Percentiles rank a stretch among this genome's conserved stretches.
phyloP scores from a whole-genome alignment of 441 rosid genomes.

The Lepidium campestre region DNA sequence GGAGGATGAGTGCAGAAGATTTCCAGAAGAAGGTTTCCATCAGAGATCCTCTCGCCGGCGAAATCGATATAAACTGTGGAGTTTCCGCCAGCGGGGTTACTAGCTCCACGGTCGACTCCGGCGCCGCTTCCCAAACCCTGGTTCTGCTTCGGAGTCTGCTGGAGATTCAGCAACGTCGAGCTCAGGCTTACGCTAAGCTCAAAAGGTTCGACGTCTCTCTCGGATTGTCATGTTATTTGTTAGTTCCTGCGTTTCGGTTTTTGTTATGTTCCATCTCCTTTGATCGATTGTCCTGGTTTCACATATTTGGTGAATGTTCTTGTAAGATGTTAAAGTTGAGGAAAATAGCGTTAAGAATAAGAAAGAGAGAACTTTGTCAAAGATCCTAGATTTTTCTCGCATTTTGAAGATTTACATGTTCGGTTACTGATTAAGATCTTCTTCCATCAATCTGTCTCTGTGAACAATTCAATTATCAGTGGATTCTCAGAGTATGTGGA shows the following conservation, averaged over 20 bases:
- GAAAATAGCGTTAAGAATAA: not conserved
- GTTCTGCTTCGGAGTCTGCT: slow-evolving; percentile 58
- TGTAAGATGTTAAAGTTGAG: not conserved
- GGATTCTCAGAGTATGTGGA: slow-evolving; percentile 74
- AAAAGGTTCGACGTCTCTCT: slow-evolving; percentile 31
- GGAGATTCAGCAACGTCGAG: slow-evolving; percentile 74
- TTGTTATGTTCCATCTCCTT: not conserved
- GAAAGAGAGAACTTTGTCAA: not conserved
- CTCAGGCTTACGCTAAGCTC: slow-evolving; percentile 77
- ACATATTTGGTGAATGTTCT: not conserved
- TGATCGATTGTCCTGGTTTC: not conserved
- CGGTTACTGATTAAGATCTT: not conserved
- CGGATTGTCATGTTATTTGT: not conserved
- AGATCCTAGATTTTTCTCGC: not conserved
- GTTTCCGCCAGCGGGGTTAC: not conserved
- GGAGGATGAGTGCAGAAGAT: slow-evolving; percentile 51
- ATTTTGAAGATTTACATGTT: not conserved
- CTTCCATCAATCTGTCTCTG: not conserved
- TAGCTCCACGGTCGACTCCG: not conserved
- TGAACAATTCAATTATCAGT: slow-evolving; percentile 29
- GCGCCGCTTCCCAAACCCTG: slow-evolving; percentile 30
- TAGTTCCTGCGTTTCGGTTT: not conserved
- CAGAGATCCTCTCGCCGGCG: slow-evolving; percentile 34
- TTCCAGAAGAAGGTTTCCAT: slow-evolving; percentile 64
- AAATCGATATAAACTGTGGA: not conserved